phyloP scores from a whole-genome alignment of 1,284 basidiomycete genomes.

The Heterobasidion annosum region DNA sequence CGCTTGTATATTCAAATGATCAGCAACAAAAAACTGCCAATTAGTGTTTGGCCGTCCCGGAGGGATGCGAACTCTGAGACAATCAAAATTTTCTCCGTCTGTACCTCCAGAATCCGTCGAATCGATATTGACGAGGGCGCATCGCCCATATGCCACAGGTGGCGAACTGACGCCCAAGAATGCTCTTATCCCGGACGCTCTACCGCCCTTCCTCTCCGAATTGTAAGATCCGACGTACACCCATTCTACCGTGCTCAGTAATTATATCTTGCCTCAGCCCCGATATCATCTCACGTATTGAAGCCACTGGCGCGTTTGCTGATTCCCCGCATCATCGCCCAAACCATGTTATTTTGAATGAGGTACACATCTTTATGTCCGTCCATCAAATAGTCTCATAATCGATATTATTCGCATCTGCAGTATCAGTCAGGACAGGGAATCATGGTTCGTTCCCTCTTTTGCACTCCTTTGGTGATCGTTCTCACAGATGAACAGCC shows the following conservation, averaged over 20 bases:
- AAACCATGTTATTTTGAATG: slow-evolving; percentile 85
- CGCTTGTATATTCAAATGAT: too few species aligned
- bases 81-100: background rate
- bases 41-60: too few species aligned
- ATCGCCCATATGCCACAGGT: slow-evolving; percentile 28
- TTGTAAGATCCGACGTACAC: slow-evolving; percentile 33
- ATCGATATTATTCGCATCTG: background rate
- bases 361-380: slow-evolving; percentile 31
- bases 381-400: background rate
- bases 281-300: slow-evolving; percentile 64
- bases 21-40: too few species aligned
- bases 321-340: slow-evolving; percentile 55
- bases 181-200: slow-evolving; percentile 47
- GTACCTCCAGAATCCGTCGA: background rate
- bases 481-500: slow-evolving; percentile 41
- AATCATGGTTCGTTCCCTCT: slow-evolving; percentile 60
- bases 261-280: slow-evolving; percentile 41
- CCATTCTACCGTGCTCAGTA: background rate
- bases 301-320: slow-evolving; percentile 49
- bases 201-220: slow-evolving; percentile 55
- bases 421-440: slow-evolving; percentile 87
- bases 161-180: slow-evolving; percentile 60
- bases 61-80: background rate
- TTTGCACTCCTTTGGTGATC: slow-evolving; percentile 1
- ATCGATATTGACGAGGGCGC: background rate